Evolutionary conservation across 2,329 filamentous ascomycete species (phyloP).

Genomic region (Phoma sp.): DNA sequence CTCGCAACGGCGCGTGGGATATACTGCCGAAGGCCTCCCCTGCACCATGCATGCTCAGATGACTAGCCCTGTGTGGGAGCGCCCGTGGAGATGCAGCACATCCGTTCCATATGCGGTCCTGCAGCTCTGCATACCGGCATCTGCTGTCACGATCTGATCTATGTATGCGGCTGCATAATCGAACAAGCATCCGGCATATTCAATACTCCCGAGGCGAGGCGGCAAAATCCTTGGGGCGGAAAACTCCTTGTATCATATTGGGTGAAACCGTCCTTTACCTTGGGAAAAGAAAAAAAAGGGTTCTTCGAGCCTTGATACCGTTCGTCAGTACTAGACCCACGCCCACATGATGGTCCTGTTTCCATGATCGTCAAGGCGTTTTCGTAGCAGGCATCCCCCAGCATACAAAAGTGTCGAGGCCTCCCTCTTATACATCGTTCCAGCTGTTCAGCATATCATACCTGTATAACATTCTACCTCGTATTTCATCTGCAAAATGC

Average conservation of each 20-base stretch:
- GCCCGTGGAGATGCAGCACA: background rate
- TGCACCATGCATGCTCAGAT: conserved; percentile 4
- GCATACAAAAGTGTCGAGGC: background rate
- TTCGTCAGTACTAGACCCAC: background rate
- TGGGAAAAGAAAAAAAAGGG: conserved; percentile 10
- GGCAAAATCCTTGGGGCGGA: background rate
- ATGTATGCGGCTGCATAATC: conserved; percentile 2
- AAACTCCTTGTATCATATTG: background rate
- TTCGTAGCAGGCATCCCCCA: conserved; percentile 29
- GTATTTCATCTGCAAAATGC: conserved; percentile 25
- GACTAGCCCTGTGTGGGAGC: background rate
- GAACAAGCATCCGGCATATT: background rate
- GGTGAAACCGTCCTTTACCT: conserved; percentile 14
- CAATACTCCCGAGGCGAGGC: background rate
- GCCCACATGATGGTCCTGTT: background rate
- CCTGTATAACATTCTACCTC: background rate
- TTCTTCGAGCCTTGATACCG: background rate
- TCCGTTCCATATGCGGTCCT: background rate
- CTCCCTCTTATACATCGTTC: background rate
- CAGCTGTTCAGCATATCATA: background rate
- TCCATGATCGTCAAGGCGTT: conserved; percentile 17
- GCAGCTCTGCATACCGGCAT: background rate
- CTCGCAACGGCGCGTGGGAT: background rate
- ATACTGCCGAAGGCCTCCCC: background rate
- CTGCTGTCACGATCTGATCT: conserved; percentile 7